These are phyloP conservation scores for Fusarium lateritium DNA, from an alignment of 2,329 filamentous ascomycete genomes.

Conservation along the genomic window DNA sequence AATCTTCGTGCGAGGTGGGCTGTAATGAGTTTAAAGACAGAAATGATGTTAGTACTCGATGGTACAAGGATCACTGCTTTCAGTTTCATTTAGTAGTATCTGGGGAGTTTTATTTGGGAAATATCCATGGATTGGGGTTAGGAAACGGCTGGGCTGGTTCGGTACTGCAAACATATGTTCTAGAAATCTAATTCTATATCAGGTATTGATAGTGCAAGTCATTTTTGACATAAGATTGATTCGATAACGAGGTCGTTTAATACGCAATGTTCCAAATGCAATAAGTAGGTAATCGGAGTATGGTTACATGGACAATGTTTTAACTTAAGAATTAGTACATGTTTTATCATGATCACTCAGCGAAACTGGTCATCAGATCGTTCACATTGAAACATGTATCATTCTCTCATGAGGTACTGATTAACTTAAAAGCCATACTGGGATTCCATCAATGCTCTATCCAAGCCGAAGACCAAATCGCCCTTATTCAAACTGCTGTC, in stretches of 20 bases:
- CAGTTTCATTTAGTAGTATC: neutral
- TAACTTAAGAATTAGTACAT: neutral
- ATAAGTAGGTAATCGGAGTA: too few relatives aligned
- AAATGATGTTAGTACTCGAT: neutral
- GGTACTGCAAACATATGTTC: neutral
- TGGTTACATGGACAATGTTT: neutral
- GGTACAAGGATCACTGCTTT: neutral
- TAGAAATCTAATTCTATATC: too few relatives aligned
- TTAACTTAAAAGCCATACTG: slow-evolving; percentile 6
- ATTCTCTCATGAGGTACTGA: slow-evolving; percentile 35
- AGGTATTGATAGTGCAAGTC: neutral
- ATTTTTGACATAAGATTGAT: neutral
- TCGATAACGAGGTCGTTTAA: too few relatives aligned
- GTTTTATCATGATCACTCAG: neutral
- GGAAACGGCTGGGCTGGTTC: neutral
- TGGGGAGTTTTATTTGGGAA: neutral
- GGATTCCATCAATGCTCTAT: slow-evolving; percentile 19
- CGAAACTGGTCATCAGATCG: neutral
- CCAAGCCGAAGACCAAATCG: slow-evolving; percentile 9
- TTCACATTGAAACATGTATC: slow-evolving; percentile 20
- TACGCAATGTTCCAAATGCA: too few relatives aligned
- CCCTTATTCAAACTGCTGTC: slow-evolving; percentile 8
- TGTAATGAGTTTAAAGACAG: neutral
- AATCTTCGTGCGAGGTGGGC: neutral
- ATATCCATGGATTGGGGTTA: neutral